Conservation (phyloP, 805 yeast genomes). For the Pichia kluyveri region DNA sequence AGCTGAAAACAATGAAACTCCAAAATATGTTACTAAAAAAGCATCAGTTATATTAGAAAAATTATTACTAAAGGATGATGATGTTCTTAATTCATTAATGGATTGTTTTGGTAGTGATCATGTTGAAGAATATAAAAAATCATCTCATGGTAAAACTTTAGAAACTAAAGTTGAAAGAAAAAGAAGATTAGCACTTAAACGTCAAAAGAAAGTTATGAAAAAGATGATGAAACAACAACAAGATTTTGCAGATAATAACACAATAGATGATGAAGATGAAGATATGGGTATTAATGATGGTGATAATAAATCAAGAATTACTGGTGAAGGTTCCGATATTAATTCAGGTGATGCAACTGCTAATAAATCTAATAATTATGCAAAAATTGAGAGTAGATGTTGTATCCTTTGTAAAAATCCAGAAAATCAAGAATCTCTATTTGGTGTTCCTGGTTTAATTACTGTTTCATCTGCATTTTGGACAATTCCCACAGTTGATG, state of each 20-base stretch:
- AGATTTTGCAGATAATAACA: constrained; percentile 33
- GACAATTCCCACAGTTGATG: constrained; percentile 31
- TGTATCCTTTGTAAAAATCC: constrained; percentile 57
- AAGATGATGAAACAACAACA: constrained; percentile 50
- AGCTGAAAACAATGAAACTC: constrained; percentile 37
- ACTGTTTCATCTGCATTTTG: constrained; percentile 41
- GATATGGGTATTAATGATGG: neutral
- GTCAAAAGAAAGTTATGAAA: constrained; percentile 52
- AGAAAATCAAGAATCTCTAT: constrained; percentile 34
- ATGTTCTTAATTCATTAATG: constrained; percentile 40
- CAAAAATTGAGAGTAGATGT: constrained; percentile 14
- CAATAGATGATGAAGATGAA: constrained; percentile 10
- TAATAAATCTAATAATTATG: neutral
- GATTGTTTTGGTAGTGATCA: constrained; percentile 51
- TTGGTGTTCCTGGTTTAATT: constrained; percentile 51
- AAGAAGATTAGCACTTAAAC: constrained; percentile 48
- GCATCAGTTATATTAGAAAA: constrained; percentile 49
- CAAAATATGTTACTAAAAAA: constrained; percentile 39
- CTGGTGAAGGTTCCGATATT: constrained; percentile 9
- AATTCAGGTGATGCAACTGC: neutral
- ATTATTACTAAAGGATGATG: constrained; percentile 39
- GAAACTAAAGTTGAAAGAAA: constrained; percentile 51
- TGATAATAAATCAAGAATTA: neutral
- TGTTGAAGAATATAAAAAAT: constrained; percentile 39
- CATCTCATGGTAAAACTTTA: constrained; percentile 31